phyloP scores from a whole-genome alignment of 305 asterid genomes.

The Fraxinus ornus region DNA sequence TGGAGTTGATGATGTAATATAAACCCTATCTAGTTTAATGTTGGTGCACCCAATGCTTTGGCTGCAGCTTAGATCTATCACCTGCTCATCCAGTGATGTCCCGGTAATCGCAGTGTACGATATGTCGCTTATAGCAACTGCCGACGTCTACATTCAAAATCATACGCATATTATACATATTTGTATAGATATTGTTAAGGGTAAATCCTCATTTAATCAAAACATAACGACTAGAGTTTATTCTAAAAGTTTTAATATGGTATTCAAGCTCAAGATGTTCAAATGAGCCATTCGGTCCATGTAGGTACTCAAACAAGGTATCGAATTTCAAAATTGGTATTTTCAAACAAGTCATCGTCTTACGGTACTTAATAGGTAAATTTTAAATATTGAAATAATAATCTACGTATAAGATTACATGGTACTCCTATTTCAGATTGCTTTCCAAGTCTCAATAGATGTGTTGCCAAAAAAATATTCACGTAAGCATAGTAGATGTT shows the following conservation, averaged over 20 bases:
- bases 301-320: not conserved
- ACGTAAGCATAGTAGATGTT: not conserved
- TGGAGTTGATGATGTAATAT: conserved; percentile 38
- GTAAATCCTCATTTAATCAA: not conserved
- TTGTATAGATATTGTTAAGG: not conserved
- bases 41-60: conserved; percentile 40
- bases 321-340: not conserved
- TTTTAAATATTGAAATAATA: not conserved
- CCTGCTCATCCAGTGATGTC: conserved; percentile 50
- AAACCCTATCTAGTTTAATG: conserved; percentile 43
- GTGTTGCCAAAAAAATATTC: not conserved
- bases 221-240: not conserved
- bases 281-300: not conserved
- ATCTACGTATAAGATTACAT: not conserved
- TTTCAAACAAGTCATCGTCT: not conserved
- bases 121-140: conserved; percentile 49
- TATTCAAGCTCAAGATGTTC: not conserved
- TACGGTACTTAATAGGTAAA: not conserved
- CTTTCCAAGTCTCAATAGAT: not conserved
- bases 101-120: conserved; percentile 46
- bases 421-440: not conserved
- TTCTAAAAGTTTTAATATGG: not conserved
- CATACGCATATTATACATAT: not conserved
- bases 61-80: conserved; percentile 53
- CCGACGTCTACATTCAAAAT: conserved; percentile 40